phyloP scores from a whole-genome alignment of 2,329 filamentous ascomycete genomes.

The Diplocarpon mali region DNA sequence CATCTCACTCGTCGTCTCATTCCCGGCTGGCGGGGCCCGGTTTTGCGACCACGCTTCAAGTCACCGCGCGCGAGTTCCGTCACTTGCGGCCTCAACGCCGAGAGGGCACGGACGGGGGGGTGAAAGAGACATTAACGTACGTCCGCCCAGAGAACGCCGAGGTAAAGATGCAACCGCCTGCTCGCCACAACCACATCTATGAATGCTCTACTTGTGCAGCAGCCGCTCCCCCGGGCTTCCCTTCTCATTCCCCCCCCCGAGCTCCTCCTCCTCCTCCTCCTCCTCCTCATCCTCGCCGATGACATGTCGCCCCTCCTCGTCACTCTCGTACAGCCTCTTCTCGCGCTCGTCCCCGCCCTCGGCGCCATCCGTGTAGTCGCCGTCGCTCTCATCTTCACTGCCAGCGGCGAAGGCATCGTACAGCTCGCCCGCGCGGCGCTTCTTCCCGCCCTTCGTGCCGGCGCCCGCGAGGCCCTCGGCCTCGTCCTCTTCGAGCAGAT shows the following conservation, averaged over 20 bases:
- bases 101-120: too few species aligned
- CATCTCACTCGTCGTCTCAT: too few species aligned
- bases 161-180: too few species aligned
- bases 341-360: constrained; percentile 32
- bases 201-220: too few species aligned
- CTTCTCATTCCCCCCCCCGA: constrained; percentile 11
- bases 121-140: too few species aligned
- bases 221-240: constrained; percentile 3
- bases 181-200: too few species aligned
- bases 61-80: too few species aligned
- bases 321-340: constrained; percentile 26
- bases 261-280: constrained; percentile 23
- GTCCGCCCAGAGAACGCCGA: too few species aligned
- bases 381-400: constrained; percentile 56
- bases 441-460: constrained; percentile 37
- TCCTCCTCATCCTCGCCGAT: constrained; percentile 38
- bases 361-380: constrained; percentile 32
- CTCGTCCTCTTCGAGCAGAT: constrained; percentile 79
- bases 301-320: constrained; percentile 37
- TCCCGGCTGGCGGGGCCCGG: too few species aligned
- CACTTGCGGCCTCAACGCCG: too few species aligned
- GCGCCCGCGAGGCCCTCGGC: constrained; percentile 40
- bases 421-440: constrained; percentile 71
- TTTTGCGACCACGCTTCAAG: too few species aligned
- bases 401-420: constrained; percentile 97